A percentile compares a stretch with the other conserved stretches of the same genome.
Evolutionary conservation across 805 yeast genomes (phyloP).

Genomic region (Yamadazyma akitaensis): DNA sequence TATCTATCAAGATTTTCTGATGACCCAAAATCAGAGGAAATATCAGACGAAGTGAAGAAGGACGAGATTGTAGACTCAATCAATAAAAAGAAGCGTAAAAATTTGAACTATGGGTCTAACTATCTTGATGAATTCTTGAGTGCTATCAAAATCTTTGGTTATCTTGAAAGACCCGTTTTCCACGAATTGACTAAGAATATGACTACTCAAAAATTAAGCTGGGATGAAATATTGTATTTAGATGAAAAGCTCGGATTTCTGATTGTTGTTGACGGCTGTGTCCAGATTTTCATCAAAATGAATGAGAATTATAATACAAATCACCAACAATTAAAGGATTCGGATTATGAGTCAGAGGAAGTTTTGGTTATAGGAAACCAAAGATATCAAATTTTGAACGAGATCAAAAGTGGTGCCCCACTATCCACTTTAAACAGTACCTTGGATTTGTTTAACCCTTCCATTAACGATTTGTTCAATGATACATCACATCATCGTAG

Average conservation of each 20-base stretch:
- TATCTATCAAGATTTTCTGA: slow-evolving; percentile 61
- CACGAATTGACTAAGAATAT: slow-evolving; percentile 89
- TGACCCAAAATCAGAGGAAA: slow-evolving; percentile 1
- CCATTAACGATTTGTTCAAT: slow-evolving; percentile 1
- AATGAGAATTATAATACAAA: slow-evolving; percentile 15
- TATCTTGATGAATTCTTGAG: slow-evolving; percentile 85
- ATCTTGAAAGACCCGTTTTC: slow-evolving; percentile 83
- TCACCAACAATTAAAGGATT: slow-evolving; percentile 19
- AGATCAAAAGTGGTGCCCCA: slow-evolving; percentile 79
- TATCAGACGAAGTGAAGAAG: slow-evolving; percentile 13
- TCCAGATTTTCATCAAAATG: slow-evolving; percentile 70
- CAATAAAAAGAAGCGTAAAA: slow-evolving; percentile 25
- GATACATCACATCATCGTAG: neutral
- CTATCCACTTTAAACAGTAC: slow-evolving; percentile 80
- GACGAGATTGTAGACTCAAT: slow-evolving; percentile 15
- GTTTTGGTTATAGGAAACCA: slow-evolving; percentile 51
- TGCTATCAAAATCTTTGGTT: slow-evolving; percentile 93
- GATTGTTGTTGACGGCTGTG: slow-evolving; percentile 87
- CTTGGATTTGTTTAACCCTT: slow-evolving; percentile 57
- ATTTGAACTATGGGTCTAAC: slow-evolving; percentile 48
- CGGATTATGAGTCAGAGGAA: slow-evolving; percentile 37
- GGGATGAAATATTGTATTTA: slow-evolving; percentile 71
- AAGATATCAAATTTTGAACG: slow-evolving; percentile 71
- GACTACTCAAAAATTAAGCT: slow-evolving; percentile 79
- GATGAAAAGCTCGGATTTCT: slow-evolving; percentile 82